A percentile compares a stretch with the other conserved stretches of the same genome.
Evolutionary conservation across 371 early-diverging fungal genomes (phyloP).

Genomic region (Mucor ambiguus): DNA sequence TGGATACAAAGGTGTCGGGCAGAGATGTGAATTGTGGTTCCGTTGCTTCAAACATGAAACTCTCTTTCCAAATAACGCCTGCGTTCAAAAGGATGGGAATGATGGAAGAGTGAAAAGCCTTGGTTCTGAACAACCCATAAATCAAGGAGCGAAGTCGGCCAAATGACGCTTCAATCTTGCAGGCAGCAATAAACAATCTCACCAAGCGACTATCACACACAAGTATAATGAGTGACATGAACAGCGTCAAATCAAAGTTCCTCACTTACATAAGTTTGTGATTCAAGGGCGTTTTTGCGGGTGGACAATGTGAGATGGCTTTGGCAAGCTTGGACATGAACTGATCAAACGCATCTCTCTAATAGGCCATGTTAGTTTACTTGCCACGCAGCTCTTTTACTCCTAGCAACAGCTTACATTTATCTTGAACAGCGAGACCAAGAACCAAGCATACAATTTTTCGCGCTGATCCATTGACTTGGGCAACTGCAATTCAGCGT

Average conservation of each 20-base stretch:
- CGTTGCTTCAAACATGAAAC: not conserved
- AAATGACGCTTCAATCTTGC: not conserved
- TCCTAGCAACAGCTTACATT: too few relatives aligned
- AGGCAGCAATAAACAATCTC: not conserved
- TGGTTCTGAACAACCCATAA: not conserved
- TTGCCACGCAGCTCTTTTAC: too few relatives aligned
- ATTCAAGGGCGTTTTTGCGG: not conserved
- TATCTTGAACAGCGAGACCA: not conserved
- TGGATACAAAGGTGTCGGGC: not conserved
- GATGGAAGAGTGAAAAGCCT: not conserved
- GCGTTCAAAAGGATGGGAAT: not conserved
- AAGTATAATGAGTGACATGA: too few relatives aligned
- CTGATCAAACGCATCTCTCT: not conserved
- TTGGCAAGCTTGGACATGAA: not conserved
- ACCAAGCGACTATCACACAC: not conserved
- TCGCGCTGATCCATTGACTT: not conserved
- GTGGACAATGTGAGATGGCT: not conserved
- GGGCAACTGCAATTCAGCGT: not conserved
- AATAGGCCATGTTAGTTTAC: not conserved
- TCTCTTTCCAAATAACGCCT: not conserved
- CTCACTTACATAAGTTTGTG: not conserved
- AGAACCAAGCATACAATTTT: not conserved
- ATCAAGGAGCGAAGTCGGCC: not conserved
- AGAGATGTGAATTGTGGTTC: not conserved
- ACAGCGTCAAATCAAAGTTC: too few relatives aligned